These are phyloP conservation scores for Fusarium praegraminearum DNA, from an alignment of 2,329 filamentous ascomycete genomes.

Conservation along the genomic window DNA sequence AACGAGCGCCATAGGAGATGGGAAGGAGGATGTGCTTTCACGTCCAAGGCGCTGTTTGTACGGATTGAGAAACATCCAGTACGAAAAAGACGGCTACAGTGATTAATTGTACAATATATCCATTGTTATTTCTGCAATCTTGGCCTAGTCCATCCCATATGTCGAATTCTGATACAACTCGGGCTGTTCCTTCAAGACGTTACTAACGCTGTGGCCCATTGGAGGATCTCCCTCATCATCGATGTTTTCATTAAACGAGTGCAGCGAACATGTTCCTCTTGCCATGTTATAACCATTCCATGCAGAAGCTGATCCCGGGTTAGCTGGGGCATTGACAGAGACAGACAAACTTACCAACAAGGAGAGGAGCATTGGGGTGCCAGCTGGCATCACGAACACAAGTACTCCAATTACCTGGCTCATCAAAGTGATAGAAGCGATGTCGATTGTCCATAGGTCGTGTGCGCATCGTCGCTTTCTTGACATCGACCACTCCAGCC, in stretches of 20 bases:
- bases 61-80: slow-evolving; percentile 23
- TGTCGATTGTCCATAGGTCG: slow-evolving; percentile 67
- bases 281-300: slow-evolving; percentile 84
- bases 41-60: slow-evolving; percentile 13
- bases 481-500: slow-evolving; percentile 82
- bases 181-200: slow-evolving; percentile 62
- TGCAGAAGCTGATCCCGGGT: slow-evolving; percentile 71
- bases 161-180: slow-evolving; percentile 43
- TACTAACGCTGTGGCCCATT: slow-evolving; percentile 69
- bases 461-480: slow-evolving; percentile 73
- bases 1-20: slow-evolving; percentile 31
- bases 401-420: slow-evolving; percentile 73
- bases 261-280: slow-evolving; percentile 80
- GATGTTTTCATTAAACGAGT: slow-evolving; percentile 78
- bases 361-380: slow-evolving; percentile 86
- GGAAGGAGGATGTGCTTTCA: slow-evolving; percentile 27
- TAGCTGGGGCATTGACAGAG: slow-evolving; percentile 11
- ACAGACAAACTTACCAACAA: slow-evolving; percentile 67
- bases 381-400: slow-evolving; percentile 90
- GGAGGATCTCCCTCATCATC: slow-evolving; percentile 73
- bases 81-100: slow-evolving; percentile 18
- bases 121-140: slow-evolving; percentile 34
- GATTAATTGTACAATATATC: slow-evolving; percentile 47
- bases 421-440: slow-evolving; percentile 69
- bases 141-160: slow-evolving; percentile 30